Evolutionary conservation across 2,329 filamentous ascomycete species (phyloP).

Genomic region (Sphaerulina musiva): DNA sequence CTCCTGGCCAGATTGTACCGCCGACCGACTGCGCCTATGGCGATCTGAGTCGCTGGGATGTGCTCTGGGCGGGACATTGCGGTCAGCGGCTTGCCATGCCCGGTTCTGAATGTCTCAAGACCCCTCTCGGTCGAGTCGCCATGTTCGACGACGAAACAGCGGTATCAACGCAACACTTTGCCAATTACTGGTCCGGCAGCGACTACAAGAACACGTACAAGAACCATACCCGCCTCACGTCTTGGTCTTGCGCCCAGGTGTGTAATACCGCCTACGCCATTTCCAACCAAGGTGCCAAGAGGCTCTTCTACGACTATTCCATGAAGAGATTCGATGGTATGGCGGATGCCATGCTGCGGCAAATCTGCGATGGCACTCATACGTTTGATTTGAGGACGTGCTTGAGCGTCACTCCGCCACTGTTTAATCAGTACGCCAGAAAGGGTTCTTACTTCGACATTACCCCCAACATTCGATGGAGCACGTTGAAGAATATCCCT

Average conservation of each 20-base stretch:
- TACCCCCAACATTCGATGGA: no score
- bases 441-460: no score
- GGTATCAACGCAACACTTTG: not conserved
- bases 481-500: no score
- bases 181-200: not conserved
- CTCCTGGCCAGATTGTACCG: conserved; percentile 9
- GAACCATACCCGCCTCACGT: conserved; percentile 40
- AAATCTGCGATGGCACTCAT: conserved; percentile 23
- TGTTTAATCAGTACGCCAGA: not conserved
- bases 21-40: conserved; percentile 33
- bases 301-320: conserved; percentile 40
- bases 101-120: not conserved
- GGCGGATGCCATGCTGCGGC: conserved; percentile 30
- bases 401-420: not conserved
- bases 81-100: not conserved
- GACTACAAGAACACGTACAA: conserved; percentile 6
- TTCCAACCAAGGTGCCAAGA: conserved; percentile 39
- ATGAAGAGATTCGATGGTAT: conserved; percentile 38
- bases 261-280: conserved; percentile 44
- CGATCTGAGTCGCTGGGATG: conserved; percentile 31
- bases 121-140: conserved; percentile 7
- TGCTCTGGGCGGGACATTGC: conserved; percentile 33
- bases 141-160: not conserved
- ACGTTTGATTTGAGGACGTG: not conserved
- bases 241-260: conserved; percentile 36